Percentiles rank a stretch among this genome's conserved stretches.
Evolutionary conservation across 2,329 filamentous ascomycete species (phyloP).

Genomic region (Penicillium sp.): DNA sequence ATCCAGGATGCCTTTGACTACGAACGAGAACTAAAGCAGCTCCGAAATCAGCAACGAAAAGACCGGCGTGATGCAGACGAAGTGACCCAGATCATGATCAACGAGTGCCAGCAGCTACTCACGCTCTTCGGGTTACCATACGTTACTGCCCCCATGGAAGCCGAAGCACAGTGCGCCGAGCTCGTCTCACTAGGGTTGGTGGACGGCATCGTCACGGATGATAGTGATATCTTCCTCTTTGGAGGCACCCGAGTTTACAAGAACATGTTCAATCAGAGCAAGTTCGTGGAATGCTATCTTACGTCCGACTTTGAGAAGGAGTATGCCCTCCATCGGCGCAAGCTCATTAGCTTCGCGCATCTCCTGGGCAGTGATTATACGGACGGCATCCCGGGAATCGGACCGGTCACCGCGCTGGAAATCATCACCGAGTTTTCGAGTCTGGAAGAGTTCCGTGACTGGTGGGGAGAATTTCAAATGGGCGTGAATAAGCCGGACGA

Average conservation of each 20-base stretch:
- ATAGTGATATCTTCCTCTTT: conserved; percentile 94
- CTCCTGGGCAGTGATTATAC: conserved; percentile 93
- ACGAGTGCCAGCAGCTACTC: conserved; percentile 87
- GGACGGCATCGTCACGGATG: conserved; percentile 95
- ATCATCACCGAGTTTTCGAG: conserved; percentile 81
- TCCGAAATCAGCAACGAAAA: conserved; percentile 93
- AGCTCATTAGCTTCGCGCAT: conserved; percentile 85
- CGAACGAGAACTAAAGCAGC: conserved; percentile 77
- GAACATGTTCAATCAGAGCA: conserved; percentile 99
- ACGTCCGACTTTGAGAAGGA: conserved; percentile 79
- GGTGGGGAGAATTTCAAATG: conserved; percentile 80
- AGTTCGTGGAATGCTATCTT: conserved; percentile 96
- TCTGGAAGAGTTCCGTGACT: conserved; percentile 73
- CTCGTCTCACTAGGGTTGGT: conserved; percentile 81
- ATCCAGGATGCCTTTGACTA: conserved; percentile 71
- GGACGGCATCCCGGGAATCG: conserved; percentile 82
- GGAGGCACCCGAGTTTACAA: conserved; percentile 96
- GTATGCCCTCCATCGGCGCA: conserved; percentile 76
- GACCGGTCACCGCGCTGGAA: conserved; percentile 90
- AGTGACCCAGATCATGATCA: conserved; percentile 92
- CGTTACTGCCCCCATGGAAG: conserved; percentile 97
- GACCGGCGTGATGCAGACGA: conserved; percentile 91
- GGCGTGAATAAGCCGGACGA: conserved; percentile 57
- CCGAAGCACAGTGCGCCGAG: conserved; percentile 94
- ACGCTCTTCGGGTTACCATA: conserved; percentile 91